Evolutionary conservation across 257 asterid species (phyloP).

Genomic region (Solanum paucissectum): DNA sequence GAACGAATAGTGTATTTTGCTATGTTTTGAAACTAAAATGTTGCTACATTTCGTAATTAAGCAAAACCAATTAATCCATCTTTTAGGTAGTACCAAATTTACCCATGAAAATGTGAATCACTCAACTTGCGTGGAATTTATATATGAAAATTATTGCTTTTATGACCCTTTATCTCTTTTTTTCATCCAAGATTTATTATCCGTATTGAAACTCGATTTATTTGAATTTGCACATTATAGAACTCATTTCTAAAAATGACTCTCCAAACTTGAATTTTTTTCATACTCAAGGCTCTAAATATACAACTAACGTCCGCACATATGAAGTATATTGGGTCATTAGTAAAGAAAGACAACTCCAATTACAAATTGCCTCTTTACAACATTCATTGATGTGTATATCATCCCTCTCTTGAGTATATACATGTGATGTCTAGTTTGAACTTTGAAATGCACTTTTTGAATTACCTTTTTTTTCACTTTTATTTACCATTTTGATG

Average conservation of each 20-base stretch:
- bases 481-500: background rate
- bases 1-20: background rate
- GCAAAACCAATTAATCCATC: background rate
- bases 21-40: background rate
- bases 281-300: background rate
- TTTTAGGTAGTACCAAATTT: background rate
- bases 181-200: too few species aligned
- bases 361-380: background rate
- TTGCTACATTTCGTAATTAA: background rate
- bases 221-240: rapidly evolving
- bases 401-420: background rate
- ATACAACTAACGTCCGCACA: background rate
- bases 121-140: background rate
- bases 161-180: too few species aligned
- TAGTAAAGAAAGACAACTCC: background rate
- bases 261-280: background rate
- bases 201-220: background rate
- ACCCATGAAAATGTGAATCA: background rate
- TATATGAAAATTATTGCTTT: background rate
- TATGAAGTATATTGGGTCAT: background rate
- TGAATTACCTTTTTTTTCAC: background rate
- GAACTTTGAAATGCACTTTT: background rate
- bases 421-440: background rate
- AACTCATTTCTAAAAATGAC: rapidly evolving
- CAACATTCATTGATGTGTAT: background rate